phyloP scores from a whole-genome alignment of 495 filamentous ascomycete genomes.

The Xanthoparmelia taractica region DNA sequence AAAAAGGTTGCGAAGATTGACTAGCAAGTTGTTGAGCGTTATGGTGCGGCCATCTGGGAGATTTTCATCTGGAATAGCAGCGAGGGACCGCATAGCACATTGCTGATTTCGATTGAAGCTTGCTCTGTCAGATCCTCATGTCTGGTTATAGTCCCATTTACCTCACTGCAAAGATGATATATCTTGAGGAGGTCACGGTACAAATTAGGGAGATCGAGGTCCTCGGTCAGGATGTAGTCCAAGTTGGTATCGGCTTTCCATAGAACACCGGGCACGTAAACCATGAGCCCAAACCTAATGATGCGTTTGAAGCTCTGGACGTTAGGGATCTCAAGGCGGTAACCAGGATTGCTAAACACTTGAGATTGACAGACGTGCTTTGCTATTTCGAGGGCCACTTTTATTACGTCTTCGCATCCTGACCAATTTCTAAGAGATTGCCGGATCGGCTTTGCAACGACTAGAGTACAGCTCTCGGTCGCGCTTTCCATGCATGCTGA shows the following conservation, averaged over 20 bases:
- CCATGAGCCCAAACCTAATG: conserved; percentile 9
- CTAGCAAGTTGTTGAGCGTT: not conserved
- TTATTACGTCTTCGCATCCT: conserved; percentile 14
- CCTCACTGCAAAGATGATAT: conserved; percentile 5
- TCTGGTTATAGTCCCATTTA: not conserved
- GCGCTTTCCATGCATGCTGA: not conserved
- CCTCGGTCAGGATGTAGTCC: conserved; percentile 1
- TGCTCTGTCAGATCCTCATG: not conserved
- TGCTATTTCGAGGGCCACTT: conserved; percentile 10
- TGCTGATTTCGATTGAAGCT: not conserved
- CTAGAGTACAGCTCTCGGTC: not conserved
- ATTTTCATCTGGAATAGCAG: not conserved
- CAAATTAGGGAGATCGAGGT: conserved; percentile 7
- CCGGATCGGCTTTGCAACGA: conserved; percentile 5
- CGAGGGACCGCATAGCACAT: conserved; percentile 16
- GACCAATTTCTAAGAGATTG: conserved; percentile 8
- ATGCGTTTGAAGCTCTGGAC: not conserved
- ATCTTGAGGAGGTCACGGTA: conserved; percentile 12
- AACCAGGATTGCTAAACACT: not conserved
- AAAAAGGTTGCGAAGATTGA: not conserved
- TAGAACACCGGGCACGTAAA: conserved; percentile 4
- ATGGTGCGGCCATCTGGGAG: not conserved
- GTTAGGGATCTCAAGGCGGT: not conserved
- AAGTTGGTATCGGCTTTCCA: conserved; percentile 7
- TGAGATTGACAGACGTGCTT: conserved; percentile 4